These are phyloP conservation scores for Aspergillus costaricaensis DNA, from an alignment of 2,329 filamentous ascomycete genomes.

Conservation along the genomic window DNA sequence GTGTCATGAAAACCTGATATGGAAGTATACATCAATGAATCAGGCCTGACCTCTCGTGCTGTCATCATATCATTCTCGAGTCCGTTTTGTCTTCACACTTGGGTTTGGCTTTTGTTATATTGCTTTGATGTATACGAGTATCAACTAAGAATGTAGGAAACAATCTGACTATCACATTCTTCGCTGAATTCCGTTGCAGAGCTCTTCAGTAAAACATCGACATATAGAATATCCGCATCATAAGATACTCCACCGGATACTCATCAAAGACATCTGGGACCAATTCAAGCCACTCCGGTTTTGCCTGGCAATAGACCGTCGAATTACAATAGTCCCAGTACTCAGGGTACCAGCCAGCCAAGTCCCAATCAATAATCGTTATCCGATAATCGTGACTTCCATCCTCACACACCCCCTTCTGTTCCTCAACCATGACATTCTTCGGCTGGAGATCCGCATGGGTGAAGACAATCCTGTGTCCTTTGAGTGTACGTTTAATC, in stretches of 20 bases:
- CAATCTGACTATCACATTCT: too few relatives aligned
- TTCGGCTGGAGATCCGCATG: slow-evolving; percentile 21
- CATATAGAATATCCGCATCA: slow-evolving; percentile 11
- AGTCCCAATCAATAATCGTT: slow-evolving; percentile 19
- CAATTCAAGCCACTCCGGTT: slow-evolving; percentile 19
- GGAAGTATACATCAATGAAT: too few relatives aligned
- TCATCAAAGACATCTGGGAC: slow-evolving; percentile 17
- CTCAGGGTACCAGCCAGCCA: slow-evolving; percentile 21
- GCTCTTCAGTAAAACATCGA: slow-evolving; percentile 13
- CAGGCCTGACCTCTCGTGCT: too few relatives aligned
- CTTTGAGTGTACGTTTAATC: slow-evolving; percentile 19
- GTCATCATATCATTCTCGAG: too few relatives aligned
- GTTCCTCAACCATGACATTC: slow-evolving; percentile 20
- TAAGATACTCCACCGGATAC: slow-evolving; percentile 19
- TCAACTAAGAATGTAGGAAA: too few relatives aligned
- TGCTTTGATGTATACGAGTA: too few relatives aligned
- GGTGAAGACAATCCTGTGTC: slow-evolving; percentile 19
- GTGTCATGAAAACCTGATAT: too few relatives aligned
- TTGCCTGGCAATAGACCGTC: slow-evolving; percentile 16
- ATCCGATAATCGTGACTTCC: slow-evolving; percentile 10
- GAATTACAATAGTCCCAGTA: slow-evolving; percentile 24
- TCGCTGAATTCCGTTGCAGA: too few relatives aligned
- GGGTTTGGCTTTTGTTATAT: too few relatives aligned
- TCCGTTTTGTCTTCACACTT: too few relatives aligned
- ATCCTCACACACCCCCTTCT: slow-evolving; percentile 6